These are phyloP conservation scores for Mallotus nudiflorus DNA, from an alignment of 345 rosid species.

Conservation along the genomic window DNA sequence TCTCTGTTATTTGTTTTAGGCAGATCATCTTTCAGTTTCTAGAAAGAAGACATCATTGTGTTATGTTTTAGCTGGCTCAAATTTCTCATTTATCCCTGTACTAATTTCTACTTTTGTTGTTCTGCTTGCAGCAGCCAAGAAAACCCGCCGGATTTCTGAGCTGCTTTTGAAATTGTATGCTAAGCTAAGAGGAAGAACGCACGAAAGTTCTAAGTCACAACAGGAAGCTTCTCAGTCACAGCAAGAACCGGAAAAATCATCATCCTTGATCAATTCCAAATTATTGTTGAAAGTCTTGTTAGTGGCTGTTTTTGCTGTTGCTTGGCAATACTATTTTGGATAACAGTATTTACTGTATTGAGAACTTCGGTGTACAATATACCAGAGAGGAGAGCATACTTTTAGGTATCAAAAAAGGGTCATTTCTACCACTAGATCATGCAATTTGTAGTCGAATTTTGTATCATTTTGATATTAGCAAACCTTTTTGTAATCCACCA, in stretches of 20 bases:
- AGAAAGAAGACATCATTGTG: background rate
- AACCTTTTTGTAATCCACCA: background rate
- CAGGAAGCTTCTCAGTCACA: too few species aligned
- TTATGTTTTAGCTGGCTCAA: background rate
- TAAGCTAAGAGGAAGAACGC: conserved; percentile 58
- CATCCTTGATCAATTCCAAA: conserved; percentile 45
- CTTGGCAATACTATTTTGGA: conserved; percentile 59
- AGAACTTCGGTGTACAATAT: conserved; percentile 25
- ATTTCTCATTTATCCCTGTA: background rate
- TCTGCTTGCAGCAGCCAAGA: conserved; percentile 48
- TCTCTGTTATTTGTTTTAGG: background rate
- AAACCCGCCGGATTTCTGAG: conserved; percentile 37
- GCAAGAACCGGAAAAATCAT: conserved; percentile 21
- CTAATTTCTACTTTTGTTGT: background rate
- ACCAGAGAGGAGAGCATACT: conserved; percentile 19
- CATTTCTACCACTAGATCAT: background rate
- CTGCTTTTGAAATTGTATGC: conserved; percentile 51
- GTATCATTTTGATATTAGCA: background rate
- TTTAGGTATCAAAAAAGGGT: background rate
- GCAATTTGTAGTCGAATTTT: conserved; percentile 6
- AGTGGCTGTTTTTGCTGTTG: conserved; percentile 62
- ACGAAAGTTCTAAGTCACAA: conserved; percentile 24
- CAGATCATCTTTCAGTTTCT: background rate
- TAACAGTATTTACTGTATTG: conserved; percentile 17
- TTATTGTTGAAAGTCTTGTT: conserved; percentile 52